A percentile compares a stretch with the other conserved stretches of the same genome.
Evolutionary conservation across 2,329 filamentous ascomycete genomes (phyloP).

Genomic region (Gaeumannomyces sp.): DNA sequence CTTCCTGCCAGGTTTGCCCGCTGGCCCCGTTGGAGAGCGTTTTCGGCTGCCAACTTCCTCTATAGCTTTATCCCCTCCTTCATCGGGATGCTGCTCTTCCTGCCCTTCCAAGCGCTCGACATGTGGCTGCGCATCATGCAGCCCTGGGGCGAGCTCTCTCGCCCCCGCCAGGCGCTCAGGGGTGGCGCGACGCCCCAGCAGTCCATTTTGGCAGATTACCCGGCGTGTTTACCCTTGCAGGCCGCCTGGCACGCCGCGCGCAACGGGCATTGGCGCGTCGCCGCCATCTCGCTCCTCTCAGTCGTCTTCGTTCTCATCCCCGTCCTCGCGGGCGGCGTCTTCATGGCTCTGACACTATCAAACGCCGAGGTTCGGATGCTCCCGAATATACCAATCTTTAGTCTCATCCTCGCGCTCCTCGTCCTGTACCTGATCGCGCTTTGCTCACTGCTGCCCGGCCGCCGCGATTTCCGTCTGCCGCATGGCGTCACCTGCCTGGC

Average conservation of each 20-base stretch:
- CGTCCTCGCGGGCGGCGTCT: conserved; percentile 61
- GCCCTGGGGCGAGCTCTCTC: conserved; percentile 59
- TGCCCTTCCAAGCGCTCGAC: conserved; percentile 62
- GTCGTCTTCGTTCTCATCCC: conserved; percentile 57
- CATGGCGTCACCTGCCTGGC: conserved; percentile 68
- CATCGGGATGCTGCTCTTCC: conserved; percentile 60
- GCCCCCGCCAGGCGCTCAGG: conserved; percentile 24
- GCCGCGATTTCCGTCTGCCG: conserved; percentile 59
- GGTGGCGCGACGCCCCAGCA: conserved; percentile 56
- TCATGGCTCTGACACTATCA: conserved; percentile 63
- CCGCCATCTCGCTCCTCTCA: conserved; percentile 53
- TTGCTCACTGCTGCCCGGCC: conserved; percentile 46
- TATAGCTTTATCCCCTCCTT: conserved; percentile 71
- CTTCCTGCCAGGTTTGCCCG: conserved; percentile 63
- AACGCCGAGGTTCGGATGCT: conserved; percentile 54
- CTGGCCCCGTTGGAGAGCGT: conserved; percentile 56
- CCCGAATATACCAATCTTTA: conserved; percentile 67
- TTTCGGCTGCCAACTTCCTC: conserved; percentile 82
- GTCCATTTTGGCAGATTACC: conserved; percentile 65
- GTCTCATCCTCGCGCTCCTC: conserved; percentile 65
- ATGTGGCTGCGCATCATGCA: conserved; percentile 58
- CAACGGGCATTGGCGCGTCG: conserved; percentile 61
- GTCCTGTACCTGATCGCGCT: conserved; percentile 63
- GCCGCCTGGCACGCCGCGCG: conserved; percentile 49
- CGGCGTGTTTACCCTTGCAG: conserved; percentile 58